Base-by-base conservation (phyloP, 805 yeast genomes). In the Ogataea paradorogensis region DNA sequence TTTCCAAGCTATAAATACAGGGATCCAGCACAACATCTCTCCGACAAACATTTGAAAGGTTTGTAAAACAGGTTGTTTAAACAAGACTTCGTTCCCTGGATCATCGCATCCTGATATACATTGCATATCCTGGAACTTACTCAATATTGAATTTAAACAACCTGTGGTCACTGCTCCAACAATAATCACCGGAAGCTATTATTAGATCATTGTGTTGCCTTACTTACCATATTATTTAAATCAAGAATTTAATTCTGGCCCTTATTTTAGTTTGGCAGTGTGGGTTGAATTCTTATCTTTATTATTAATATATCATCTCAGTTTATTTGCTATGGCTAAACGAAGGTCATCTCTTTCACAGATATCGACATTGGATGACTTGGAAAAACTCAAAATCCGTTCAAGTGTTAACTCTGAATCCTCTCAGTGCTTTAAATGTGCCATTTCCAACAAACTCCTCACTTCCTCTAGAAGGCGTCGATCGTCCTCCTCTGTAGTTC, bases 1-100 rank as follows among this genome's bases (percentile, higher is more conserved):
- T 35, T 4, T 45, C n/a, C n/a, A 23, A 5, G 25, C 25, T 9
- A 23, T 23, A 0, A 55, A 41, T 11, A 63, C 47, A 6, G 66
- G 64, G 7, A 62, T 27, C 69, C 69, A 63, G 38, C 68, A 62
- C 4, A 61, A 40, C 43, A 76, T 61, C 54, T 85, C 95, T 16
- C 90, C 95, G 4, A 82, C 57, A 53, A 85, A 84, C 93, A 85
- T 85, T 60, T 85, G 91, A 14, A 82, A 62, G 2, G 93, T 80
- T 57, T 85, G 93, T 25, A 85, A 56, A 7, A 82, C 87, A 0
- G 95, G 93, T 62, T 84, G 90, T 49, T 84, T 85, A 53, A 83
- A 85, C 42, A 64, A 59, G 26, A 63, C 59, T 33, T 68, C 77
- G n/a, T 61, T 57, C 13, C 71, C 73, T 5, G 76, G 71, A 32